Evolutionary conservation across 2,329 filamentous ascomycete species (phyloP).

Genomic region (Xylariaceae sp.): DNA sequence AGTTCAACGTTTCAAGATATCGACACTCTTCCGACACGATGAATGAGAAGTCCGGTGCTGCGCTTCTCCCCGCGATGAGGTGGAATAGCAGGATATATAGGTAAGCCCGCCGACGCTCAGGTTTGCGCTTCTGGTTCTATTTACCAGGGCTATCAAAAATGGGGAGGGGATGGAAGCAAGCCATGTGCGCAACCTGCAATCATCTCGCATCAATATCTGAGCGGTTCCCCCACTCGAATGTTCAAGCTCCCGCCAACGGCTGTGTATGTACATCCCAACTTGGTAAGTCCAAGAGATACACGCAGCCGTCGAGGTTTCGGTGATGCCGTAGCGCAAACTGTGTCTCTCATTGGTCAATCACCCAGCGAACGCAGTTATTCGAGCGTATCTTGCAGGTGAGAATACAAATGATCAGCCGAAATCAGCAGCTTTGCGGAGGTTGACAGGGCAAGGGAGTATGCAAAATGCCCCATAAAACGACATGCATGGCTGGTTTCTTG

Average conservation of each 20-base stretch:
- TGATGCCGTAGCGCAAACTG: conserved; percentile 3
- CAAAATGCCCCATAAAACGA: conserved; percentile 13
- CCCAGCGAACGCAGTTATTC: not conserved
- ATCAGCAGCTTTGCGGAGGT: conserved; percentile 1
- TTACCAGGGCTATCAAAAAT: too few species aligned
- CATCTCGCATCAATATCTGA: not conserved
- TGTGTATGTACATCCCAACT: not conserved
- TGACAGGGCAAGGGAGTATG: conserved; percentile 4
- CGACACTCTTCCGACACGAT: not conserved
- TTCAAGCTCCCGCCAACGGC: not conserved
- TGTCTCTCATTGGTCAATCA: conserved; percentile 5
- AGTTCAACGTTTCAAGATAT: not conserved
- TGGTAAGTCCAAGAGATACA: not conserved
- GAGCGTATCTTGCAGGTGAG: not conserved
- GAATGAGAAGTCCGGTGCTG: too few species aligned
- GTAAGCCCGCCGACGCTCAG: too few species aligned
- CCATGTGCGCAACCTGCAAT: not conserved
- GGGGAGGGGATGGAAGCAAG: too few species aligned
- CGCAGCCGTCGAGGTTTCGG: conserved; percentile 1
- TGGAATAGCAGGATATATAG: not conserved
- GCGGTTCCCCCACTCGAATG: not conserved
- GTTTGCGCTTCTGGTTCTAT: too few species aligned
- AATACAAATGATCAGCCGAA: conserved; percentile 8
- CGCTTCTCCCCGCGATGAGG: not conserved
- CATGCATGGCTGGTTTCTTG: not conserved